A percentile compares a stretch with the other conserved stretches of the same genome.
Evolutionary conservation across 106 monocot genomes (phyloP).

Genomic region (Hemerocallis citrina): DNA sequence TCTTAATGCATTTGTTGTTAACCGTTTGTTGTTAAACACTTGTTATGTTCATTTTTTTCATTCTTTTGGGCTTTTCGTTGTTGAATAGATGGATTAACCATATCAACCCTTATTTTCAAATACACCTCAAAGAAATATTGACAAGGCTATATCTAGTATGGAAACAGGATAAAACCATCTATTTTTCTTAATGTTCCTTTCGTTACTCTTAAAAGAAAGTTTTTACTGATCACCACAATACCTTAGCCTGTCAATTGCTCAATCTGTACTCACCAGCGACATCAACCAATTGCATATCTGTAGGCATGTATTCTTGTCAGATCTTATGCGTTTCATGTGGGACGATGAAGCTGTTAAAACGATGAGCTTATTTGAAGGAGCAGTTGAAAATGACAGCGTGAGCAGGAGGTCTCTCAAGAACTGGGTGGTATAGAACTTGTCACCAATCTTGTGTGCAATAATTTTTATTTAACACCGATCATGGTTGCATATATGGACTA

Average conservation of each 20-base stretch:
- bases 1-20: too few species aligned
- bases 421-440: constrained; percentile 69
- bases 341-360: constrained; percentile 68
- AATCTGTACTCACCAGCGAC: not conserved
- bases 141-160: too few species aligned
- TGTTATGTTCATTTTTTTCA: too few species aligned
- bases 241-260: not conserved
- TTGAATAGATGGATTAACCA: too few species aligned
- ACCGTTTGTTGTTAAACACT: too few species aligned
- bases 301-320: constrained; percentile 62
- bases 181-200: too few species aligned
- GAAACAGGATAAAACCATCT: too few species aligned
- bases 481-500: not conserved
- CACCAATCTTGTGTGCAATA: not conserved
- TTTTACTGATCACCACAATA: too few species aligned
- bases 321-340: constrained; percentile 78
- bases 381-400: constrained; percentile 40
- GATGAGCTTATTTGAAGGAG: constrained; percentile 62
- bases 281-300: not conserved
- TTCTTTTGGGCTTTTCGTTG: too few species aligned
- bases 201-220: too few species aligned
- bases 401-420: constrained; percentile 62
- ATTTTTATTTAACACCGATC: not conserved
- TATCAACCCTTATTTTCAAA: too few species aligned
- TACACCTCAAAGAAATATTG: too few species aligned